These are phyloP conservation scores for Fusarium pininemorale DNA, from an alignment of 2,329 filamentous ascomycete species.

Conservation along the genomic window DNA sequence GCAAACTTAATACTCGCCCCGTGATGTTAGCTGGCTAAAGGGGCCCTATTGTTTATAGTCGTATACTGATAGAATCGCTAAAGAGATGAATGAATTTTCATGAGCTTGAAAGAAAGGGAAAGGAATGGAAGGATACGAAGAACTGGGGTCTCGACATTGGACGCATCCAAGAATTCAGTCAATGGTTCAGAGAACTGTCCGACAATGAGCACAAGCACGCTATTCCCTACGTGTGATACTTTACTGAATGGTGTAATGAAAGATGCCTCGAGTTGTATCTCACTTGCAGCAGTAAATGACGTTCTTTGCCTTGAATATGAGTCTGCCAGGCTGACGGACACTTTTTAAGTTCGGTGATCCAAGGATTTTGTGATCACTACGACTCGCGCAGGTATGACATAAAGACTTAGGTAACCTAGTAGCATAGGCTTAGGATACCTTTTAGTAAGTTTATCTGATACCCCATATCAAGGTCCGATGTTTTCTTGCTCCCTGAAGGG, in stretches of 20 bases:
- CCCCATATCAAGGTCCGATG: neutral
- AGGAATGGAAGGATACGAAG: neutral
- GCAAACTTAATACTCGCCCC: neutral
- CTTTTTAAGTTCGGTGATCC: conserved; percentile 3
- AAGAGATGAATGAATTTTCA: neutral
- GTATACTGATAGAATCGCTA: neutral
- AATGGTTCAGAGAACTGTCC: neutral
- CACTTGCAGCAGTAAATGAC: neutral
- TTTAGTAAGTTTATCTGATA: neutral
- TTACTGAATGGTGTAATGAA: neutral
- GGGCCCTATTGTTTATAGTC: neutral
- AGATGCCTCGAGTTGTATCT: neutral
- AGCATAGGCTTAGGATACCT: neutral
- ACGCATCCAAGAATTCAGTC: too few species aligned
- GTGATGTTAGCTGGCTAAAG: neutral
- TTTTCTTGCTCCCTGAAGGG: neutral
- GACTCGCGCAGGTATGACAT: neutral
- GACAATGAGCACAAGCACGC: neutral
- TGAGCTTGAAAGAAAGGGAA: neutral
- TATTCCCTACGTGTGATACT: conserved; percentile 34
- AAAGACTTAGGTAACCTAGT: neutral
- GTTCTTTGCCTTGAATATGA: neutral
- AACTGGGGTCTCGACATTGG: neutral
- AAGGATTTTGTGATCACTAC: neutral
- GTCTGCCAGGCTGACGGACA: conserved; percentile 37